Evolutionary conservation across 805 yeast genomes (phyloP).

Genomic region (Saturnispora halmiae): DNA sequence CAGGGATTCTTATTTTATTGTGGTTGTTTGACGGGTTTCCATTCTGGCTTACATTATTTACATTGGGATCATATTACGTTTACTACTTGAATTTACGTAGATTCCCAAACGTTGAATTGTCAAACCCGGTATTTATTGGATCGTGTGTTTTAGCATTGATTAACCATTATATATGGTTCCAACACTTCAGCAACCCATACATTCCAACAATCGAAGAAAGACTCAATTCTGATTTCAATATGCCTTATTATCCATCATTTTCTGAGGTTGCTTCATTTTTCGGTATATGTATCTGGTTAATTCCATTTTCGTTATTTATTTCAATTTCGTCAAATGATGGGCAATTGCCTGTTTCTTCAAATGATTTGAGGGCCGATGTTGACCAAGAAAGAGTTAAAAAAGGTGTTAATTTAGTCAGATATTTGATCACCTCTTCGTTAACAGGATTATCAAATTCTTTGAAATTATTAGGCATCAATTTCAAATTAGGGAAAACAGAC

Average conservation of each 20-base stretch:
- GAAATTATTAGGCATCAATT: slow-evolving; percentile 56
- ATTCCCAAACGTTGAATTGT: slow-evolving; percentile 76
- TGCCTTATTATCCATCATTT: slow-evolving; percentile 70
- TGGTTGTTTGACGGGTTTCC: slow-evolving; percentile 77
- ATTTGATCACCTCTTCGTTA: slow-evolving; percentile 45
- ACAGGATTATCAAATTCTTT: slow-evolving; percentile 37
- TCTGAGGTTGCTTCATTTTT: slow-evolving; percentile 92
- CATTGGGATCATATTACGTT: slow-evolving; percentile 59
- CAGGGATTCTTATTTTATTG: slow-evolving; percentile 40
- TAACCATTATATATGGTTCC: slow-evolving; percentile 88
- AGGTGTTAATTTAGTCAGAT: slow-evolving; percentile 63
- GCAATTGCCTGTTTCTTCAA: slow-evolving; percentile 51
- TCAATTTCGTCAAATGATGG: slow-evolving; percentile 88
- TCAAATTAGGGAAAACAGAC: slow-evolving; percentile 20
- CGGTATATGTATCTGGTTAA: slow-evolving; percentile 87
- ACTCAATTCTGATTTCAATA: slow-evolving; percentile 46
- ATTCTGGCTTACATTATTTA: slow-evolving; percentile 51
- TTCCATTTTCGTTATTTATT: slow-evolving; percentile 88
- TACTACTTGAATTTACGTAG: slow-evolving; percentile 68
- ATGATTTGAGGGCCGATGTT: slow-evolving; percentile 19
- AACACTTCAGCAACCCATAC: slow-evolving; percentile 63
- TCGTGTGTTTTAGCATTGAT: slow-evolving; percentile 65
- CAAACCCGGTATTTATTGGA: slow-evolving; percentile 59
- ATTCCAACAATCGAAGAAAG: slow-evolving; percentile 61
- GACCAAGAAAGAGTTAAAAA: slow-evolving; percentile 26